phyloP scores from a whole-genome alignment of 2,329 filamentous ascomycete genomes.

The Clonostachys sp. region DNA sequence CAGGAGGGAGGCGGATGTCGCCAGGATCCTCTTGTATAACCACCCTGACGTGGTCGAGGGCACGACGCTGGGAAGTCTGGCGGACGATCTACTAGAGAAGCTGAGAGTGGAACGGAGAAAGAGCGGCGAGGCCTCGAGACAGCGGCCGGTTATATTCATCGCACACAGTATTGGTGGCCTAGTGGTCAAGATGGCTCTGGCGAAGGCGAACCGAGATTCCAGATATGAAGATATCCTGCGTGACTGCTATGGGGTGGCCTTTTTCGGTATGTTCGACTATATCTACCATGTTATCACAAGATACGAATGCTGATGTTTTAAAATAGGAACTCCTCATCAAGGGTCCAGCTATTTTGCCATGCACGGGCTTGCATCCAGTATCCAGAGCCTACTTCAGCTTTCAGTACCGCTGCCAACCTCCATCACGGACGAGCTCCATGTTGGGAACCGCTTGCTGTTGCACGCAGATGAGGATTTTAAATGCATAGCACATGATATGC shows the following conservation, averaged over 20 bases:
- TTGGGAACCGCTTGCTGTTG: slow-evolving; percentile 43
- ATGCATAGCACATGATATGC: slow-evolving; percentile 51
- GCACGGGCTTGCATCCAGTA: slow-evolving; percentile 47
- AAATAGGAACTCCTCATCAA: slow-evolving; percentile 52
- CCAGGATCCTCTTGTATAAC: slow-evolving; percentile 46
- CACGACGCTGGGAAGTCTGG: slow-evolving; percentile 36
- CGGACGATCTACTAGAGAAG: slow-evolving; percentile 40
- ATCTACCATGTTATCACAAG: not conserved
- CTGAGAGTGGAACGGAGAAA: slow-evolving; percentile 24
- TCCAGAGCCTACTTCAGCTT: slow-evolving; percentile 46
- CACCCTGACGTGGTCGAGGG: slow-evolving; percentile 37
- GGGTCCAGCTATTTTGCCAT: slow-evolving; percentile 61
- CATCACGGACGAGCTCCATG: slow-evolving; percentile 43
- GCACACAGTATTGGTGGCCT: slow-evolving; percentile 58
- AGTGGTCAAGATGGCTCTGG: slow-evolving; percentile 52
- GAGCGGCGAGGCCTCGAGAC: slow-evolving; percentile 18
- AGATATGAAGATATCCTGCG: slow-evolving; percentile 39
- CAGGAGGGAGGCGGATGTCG: slow-evolving; percentile 37
- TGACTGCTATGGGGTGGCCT: slow-evolving; percentile 56
- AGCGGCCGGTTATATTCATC: slow-evolving; percentile 53
- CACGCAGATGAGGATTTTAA: slow-evolving; percentile 50
- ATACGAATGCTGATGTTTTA: not conserved
- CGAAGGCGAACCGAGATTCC: slow-evolving; percentile 33
- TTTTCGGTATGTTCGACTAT: slow-evolving; percentile 41
- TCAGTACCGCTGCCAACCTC: slow-evolving; percentile 43